Percentiles rank a stretch among this genome's conserved stretches.
phyloP scores from a whole-genome alignment of 23 red algal genomes.

The Gracilaria caudata region DNA sequence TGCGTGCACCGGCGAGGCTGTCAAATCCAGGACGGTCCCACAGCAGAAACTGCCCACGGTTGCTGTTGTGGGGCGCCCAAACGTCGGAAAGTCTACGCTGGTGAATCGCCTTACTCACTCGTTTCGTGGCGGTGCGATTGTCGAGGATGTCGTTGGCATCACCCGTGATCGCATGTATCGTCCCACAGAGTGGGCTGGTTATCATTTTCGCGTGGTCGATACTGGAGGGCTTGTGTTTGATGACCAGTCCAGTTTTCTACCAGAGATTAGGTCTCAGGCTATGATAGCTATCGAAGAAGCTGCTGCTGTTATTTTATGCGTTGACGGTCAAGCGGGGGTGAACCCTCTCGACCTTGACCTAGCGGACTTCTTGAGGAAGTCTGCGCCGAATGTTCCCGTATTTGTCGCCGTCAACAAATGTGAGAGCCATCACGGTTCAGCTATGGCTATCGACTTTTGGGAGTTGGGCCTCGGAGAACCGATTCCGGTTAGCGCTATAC shows the following conservation, averaged over 20 bases:
- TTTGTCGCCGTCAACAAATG: constrained; percentile 97
- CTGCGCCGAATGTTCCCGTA: constrained; percentile 47
- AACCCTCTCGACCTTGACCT: constrained; percentile 89
- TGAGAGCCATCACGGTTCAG: constrained; percentile 70
- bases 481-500: constrained; percentile 83
- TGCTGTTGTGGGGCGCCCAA: constrained; percentile 92
- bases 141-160: constrained; percentile 88
- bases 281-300: constrained; percentile 86
- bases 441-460: constrained; percentile 93
- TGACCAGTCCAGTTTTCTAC: constrained; percentile 86
- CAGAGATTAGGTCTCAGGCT: constrained; percentile 91
- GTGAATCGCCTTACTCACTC: constrained; percentile 84
- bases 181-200: constrained; percentile 55
- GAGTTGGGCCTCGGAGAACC: constrained; percentile 90
- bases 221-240: constrained; percentile 99
- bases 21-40: neutral
- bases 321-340: constrained; percentile 85
- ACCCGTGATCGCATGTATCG: constrained; percentile 98
- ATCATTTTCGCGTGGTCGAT: constrained; percentile 88
- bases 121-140: constrained; percentile 86
- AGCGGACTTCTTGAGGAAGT: constrained; percentile 77
- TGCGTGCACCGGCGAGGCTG: neutral
- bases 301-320: constrained; percentile 75
- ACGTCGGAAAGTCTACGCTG: constrained; percentile 96
- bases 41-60: constrained; percentile 69